Conservation (phyloP, 495 filamentous ascomycete genomes). For the Amphirosellinia nigrospora region DNA sequence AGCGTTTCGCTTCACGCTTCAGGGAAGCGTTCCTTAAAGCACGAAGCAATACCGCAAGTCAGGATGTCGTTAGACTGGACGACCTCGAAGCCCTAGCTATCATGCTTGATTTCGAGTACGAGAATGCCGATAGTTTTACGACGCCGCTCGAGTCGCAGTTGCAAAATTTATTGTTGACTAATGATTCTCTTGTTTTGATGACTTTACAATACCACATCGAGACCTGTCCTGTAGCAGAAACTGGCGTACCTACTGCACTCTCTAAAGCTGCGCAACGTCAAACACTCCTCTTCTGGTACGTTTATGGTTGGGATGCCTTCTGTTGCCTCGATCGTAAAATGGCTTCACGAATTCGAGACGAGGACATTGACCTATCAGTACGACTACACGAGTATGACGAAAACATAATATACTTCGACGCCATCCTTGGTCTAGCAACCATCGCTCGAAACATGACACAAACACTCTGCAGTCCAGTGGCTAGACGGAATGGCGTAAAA, state of each 20-base stretch:
- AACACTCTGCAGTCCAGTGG: conserved; percentile 2
- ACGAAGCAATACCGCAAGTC: not conserved
- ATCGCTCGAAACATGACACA: conserved; percentile 9
- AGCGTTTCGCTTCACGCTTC: conserved; percentile 44
- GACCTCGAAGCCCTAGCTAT: conserved; percentile 9
- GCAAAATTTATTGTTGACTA: not conserved
- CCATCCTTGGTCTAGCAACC: conserved; percentile 7
- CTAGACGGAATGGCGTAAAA: conserved; percentile 4
- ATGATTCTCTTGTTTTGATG: conserved; percentile 19
- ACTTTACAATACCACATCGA: conserved; percentile 13
- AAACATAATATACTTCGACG: conserved; percentile 16
- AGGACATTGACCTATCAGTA: conserved; percentile 9
- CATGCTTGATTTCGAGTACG: conserved; percentile 15
- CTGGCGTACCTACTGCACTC: not conserved
- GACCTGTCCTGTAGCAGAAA: not conserved
- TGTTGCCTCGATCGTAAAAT: conserved; percentile 8
- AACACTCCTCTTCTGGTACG: conserved; percentile 14
- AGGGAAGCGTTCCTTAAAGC: conserved; percentile 45
- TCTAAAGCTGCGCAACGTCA: conserved; percentile 10
- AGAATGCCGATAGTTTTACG: not conserved
- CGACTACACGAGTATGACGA: not conserved
- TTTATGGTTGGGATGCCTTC: conserved; percentile 16
- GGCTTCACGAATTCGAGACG: conserved; percentile 16
- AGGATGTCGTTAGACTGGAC: conserved; percentile 5
- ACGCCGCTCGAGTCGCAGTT: conserved; percentile 9